phyloP scores from a whole-genome alignment of 352 stramenopile genomes.

The Pythium insidiosum region DNA sequence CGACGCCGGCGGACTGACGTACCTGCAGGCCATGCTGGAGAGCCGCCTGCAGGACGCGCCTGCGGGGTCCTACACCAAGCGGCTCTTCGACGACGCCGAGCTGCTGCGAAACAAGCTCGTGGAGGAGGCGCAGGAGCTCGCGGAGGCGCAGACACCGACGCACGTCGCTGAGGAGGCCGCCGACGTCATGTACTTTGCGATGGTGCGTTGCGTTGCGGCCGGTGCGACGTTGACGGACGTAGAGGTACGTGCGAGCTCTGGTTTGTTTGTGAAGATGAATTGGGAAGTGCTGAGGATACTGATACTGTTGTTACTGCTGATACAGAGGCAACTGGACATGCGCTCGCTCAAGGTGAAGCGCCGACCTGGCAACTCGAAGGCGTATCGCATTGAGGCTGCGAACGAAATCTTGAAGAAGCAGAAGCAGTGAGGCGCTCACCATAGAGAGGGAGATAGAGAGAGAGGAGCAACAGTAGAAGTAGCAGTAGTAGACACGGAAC shows the following conservation, averaged over 20 bases:
- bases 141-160: slow-evolving; percentile 73
- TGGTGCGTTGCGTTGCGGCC: slow-evolving; percentile 88
- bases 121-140: slow-evolving; percentile 93
- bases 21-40: slow-evolving; percentile 87
- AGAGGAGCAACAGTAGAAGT: no score
- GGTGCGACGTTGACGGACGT: slow-evolving; percentile 91
- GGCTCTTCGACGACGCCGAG: slow-evolving; percentile 89
- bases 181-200: slow-evolving; percentile 96
- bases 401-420: slow-evolving; percentile 62
- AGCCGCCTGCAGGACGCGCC: slow-evolving; percentile 84
- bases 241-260: slow-evolving; percentile 28
- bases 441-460: no score
- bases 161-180: slow-evolving; percentile 93
- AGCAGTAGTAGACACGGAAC: no score
- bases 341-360: slow-evolving; percentile 90
- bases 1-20: slow-evolving; percentile 67
- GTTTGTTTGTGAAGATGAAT: background rate
- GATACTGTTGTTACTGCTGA: background rate
- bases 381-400: slow-evolving; percentile 76
- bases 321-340: slow-evolving; percentile 84
- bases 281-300: background rate
- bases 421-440: slow-evolving; percentile 9
- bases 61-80: slow-evolving; percentile 94
- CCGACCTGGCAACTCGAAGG: slow-evolving; percentile 83
- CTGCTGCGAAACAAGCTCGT: slow-evolving; percentile 95